Conservation (phyloP, 371 early-diverging fungal genomes). For the Mortierella sp. region DNA sequence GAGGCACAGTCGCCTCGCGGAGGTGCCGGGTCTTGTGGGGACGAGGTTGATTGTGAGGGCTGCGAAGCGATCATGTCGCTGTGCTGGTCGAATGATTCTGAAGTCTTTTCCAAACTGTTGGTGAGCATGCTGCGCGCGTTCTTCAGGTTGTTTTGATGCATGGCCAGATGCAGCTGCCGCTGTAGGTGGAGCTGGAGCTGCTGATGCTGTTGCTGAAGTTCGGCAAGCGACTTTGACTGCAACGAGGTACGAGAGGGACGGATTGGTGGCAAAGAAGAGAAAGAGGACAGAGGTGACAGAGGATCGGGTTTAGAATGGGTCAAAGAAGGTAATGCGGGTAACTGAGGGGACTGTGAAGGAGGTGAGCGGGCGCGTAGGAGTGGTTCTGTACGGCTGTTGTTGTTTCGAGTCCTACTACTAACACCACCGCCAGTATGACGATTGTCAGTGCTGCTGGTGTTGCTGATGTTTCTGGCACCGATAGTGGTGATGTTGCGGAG, state of each 20-base stretch:
- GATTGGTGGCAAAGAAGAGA: background rate
- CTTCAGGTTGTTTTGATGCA: constrained; percentile 27
- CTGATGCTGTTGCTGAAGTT: constrained; percentile 16
- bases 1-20: constrained; percentile 8
- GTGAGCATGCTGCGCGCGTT: constrained; percentile 4
- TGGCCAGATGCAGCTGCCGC: constrained; percentile 33
- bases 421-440: too few species aligned
- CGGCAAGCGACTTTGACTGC: constrained; percentile 2
- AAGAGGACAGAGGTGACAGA: background rate
- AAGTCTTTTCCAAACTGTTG: constrained; percentile 1
- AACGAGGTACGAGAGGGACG: constrained; percentile 11
- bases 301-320: constrained; percentile 4
- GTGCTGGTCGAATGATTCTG: constrained; percentile 5
- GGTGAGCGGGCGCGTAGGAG: constrained; percentile 1
- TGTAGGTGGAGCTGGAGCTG: constrained; percentile 31
- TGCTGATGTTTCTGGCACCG: constrained; percentile 1
- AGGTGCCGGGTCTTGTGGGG: constrained; percentile 12
- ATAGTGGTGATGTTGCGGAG: background rate
- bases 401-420: too few species aligned
- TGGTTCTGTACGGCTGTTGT: too few species aligned
- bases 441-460: background rate
- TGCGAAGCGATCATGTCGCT: background rate
- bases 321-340: background rate
- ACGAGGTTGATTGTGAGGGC: background rate
- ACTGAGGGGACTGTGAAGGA: background rate